These are phyloP conservation scores for Aspergillus alliaceus DNA, from an alignment of 2,329 filamentous ascomycete species.

Conservation along the genomic window DNA sequence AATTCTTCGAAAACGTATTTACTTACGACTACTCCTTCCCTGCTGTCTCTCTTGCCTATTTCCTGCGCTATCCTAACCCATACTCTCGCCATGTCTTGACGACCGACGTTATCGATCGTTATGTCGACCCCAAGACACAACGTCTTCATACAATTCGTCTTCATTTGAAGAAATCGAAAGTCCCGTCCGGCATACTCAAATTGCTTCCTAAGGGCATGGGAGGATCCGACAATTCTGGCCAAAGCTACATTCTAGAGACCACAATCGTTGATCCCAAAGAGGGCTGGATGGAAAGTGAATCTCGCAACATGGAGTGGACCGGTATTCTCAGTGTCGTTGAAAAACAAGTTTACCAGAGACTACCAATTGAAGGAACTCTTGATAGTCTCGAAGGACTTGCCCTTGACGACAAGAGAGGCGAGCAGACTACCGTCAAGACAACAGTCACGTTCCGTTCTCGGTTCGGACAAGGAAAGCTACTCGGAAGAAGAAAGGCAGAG, in stretches of 20 bases:
- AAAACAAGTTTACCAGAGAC: constrained; percentile 57
- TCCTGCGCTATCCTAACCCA: constrained; percentile 68
- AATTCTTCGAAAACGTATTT: constrained; percentile 56
- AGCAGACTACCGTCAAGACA: constrained; percentile 58
- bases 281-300: constrained; percentile 67
- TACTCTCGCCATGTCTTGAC: constrained; percentile 65
- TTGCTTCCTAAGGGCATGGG: constrained; percentile 60
- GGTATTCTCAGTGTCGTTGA: constrained; percentile 65
- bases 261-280: constrained; percentile 62
- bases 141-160: constrained; percentile 62
- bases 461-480: constrained; percentile 58
- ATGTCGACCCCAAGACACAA: constrained; percentile 60
- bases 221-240: constrained; percentile 58
- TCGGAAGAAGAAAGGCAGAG: constrained; percentile 42
- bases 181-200: constrained; percentile 61
- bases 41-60: constrained; percentile 66
- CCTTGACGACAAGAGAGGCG: constrained; percentile 39
- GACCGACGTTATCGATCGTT: constrained; percentile 65
- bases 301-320: constrained; percentile 65
- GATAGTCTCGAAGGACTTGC: constrained; percentile 29
- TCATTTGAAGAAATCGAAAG: constrained; percentile 63
- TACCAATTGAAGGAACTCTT: constrained; percentile 26
- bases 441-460: constrained; percentile 63
- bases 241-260: constrained; percentile 64
- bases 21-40: constrained; percentile 66